phyloP scores from a whole-genome alignment of 148 eudicot species.

The Rhododendron vialii region DNA sequence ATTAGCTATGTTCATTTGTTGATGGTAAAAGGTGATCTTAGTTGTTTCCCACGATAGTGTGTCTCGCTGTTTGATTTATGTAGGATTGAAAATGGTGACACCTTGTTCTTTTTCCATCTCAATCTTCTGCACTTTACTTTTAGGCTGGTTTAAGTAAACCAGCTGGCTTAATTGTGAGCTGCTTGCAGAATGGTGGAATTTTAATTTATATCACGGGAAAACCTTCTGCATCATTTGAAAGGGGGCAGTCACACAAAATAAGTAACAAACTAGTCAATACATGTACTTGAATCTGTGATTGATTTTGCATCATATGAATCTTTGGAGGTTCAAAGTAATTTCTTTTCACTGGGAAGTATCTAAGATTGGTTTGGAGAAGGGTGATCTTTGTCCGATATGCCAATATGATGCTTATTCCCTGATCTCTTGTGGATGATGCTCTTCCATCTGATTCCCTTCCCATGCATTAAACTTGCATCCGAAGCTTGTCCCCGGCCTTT shows the following conservation, averaged over 20 bases:
- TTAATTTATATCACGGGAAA: neutral
- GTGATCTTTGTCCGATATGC: no score
- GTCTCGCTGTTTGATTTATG: neutral
- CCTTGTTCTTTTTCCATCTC: neutral
- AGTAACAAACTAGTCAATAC: neutral
- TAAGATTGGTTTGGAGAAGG: neutral
- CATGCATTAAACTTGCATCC: neutral
- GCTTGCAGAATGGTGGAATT: neutral
- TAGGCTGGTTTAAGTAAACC: neutral
- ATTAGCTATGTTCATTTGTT: neutral
- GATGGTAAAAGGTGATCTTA: neutral
- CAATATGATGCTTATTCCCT: no score
- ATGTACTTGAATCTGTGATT: neutral
- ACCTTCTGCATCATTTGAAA: neutral
- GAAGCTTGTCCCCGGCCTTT: neutral
- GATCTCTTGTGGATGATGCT: neutral
- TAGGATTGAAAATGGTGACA: neutral
- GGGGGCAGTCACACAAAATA: neutral
- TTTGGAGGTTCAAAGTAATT: neutral
- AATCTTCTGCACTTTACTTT: constrained; percentile 9
- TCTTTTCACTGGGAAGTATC: neutral
- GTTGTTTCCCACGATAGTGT: neutral
- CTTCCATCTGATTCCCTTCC: neutral
- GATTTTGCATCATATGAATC: neutral
- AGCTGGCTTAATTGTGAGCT: neutral